Evolutionary conservation across 768 basidiomycete species (phyloP), one percentile per base, ranked within the genome.

Genomic region (Termitomyces titanicus): DNA sequence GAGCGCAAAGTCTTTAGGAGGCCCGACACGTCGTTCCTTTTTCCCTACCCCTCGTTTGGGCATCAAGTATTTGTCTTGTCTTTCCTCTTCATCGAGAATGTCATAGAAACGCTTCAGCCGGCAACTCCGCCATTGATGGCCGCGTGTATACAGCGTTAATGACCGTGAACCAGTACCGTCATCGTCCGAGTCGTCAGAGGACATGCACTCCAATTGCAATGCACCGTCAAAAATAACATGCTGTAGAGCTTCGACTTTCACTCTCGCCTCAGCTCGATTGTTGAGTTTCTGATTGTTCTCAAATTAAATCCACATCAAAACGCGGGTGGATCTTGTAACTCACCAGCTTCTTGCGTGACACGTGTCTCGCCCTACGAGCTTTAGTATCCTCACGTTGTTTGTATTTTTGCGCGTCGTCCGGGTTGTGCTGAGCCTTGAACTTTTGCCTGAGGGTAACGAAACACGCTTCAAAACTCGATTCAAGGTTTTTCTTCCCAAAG

Each of bases 131-230:
- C 89, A 91, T 0, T 76, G 63, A 58, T 79, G 76, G 0, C 85
- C 84, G 42, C 81, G 84, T 24, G 84, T 78, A 25, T 75, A 77
- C 22, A 89, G 68, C 9, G 76, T 59, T 56, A 64, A 66, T 35
- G 68, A 65, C 39, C 65, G 71, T 4, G 62, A 57, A 40, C 48
- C 61, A 56, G 68, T 66, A 29, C 68, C 70, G 34, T 86, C 86
- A 47, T 69, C 71, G 58, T 83, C 82, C 13, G 88, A 89, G 66
- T 91, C 89, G 60, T 91, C 89, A 29, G 84, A 86, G 25, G 89
- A 91, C 84, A 90, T 88, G 68, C 88, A 90, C 45, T 90, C 89
- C 18, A 82, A 57, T 57, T 86, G 83, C 54, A 91, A 68, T 13
- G 89, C 88, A 13, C 82, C 81, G 62, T 89, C 86, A 63, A 90